Conservation (phyloP, 345 rosid genomes). For the Triadica sebifera region DNA sequence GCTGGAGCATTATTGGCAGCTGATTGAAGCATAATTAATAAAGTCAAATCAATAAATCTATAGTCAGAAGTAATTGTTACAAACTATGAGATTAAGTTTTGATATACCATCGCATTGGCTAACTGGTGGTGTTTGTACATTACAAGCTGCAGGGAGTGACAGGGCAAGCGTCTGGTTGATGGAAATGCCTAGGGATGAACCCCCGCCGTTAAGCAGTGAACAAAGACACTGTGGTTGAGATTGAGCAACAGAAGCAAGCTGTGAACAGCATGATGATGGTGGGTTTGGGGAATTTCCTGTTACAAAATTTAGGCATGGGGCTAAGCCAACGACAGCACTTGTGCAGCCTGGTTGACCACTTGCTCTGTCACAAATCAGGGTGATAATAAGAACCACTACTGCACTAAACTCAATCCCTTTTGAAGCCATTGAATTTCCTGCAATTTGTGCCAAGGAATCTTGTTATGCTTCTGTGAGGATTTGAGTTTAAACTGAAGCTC, state of each 20-base stretch:
- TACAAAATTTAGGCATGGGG: constrained; percentile 46
- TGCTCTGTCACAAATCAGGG: not conserved
- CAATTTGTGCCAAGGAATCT: not conserved
- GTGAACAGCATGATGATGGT: constrained; percentile 53
- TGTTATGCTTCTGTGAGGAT: not conserved
- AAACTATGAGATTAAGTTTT: not conserved
- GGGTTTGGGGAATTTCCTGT: constrained; percentile 51
- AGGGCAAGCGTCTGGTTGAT: constrained; percentile 42
- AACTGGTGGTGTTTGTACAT: constrained; percentile 34
- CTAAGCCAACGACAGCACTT: constrained; percentile 26
- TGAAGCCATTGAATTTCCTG: not conserved
- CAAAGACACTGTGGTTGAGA: constrained; percentile 53
- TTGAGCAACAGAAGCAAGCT: constrained; percentile 41
- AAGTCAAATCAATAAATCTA: not conserved
- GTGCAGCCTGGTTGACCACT: constrained; percentile 43
- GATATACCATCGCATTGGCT: constrained; percentile 37
- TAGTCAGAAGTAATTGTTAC: not conserved
- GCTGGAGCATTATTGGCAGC: constrained; percentile 12
- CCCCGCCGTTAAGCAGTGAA: constrained; percentile 33
- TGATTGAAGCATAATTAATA: not conserved
- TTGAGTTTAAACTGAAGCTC: not conserved
- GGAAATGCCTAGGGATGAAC: constrained; percentile 27
- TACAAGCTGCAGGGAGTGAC: constrained; percentile 38
- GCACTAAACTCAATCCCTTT: not conserved
- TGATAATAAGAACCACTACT: not conserved